A percentile compares a stretch with the other conserved stretches of the same genome.
Conservation (phyloP, 2,329 filamentous ascomycete genomes). For the Dothideomycetidae sp. region DNA sequence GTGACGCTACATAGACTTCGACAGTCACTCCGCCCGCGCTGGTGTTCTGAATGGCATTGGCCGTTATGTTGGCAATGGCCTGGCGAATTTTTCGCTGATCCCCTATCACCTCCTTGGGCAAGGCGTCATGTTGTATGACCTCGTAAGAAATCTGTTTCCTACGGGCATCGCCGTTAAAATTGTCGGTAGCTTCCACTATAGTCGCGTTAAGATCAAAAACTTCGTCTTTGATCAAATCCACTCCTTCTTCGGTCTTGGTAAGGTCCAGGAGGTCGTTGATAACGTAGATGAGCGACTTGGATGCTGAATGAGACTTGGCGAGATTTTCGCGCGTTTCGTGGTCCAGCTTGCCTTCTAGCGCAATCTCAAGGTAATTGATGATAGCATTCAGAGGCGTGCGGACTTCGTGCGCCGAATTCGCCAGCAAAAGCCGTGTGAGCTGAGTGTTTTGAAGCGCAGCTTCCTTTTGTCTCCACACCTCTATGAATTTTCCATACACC, state of each 20-base stretch:
- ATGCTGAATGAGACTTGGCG: conserved; percentile 73
- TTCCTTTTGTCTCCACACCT: conserved; percentile 87
- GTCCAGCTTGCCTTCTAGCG: conserved; percentile 66
- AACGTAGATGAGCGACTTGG: conserved; percentile 82
- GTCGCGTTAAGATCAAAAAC: conserved; percentile 58
- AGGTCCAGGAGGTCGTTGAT: conserved; percentile 85
- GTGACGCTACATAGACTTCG: conserved; percentile 50
- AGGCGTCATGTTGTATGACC: conserved; percentile 49
- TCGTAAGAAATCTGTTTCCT: conserved; percentile 62
- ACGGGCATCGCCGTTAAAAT: conserved; percentile 58
- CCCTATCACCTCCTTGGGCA: conserved; percentile 60
- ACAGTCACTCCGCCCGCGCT: conserved; percentile 51
- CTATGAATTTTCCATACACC: conserved; percentile 81
- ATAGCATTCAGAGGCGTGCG: conserved; percentile 84
- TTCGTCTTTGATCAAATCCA: conserved; percentile 65
- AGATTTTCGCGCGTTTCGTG: conserved; percentile 74
- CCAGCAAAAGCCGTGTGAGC: conserved; percentile 61
- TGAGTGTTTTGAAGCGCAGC: conserved; percentile 69
- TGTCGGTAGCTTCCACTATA: conserved; percentile 61
- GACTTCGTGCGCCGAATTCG: conserved; percentile 84
- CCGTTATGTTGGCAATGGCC: conserved; percentile 66
- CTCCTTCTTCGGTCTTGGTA: conserved; percentile 76
- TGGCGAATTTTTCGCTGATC: conserved; percentile 72
- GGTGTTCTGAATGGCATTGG: conserved; percentile 76
- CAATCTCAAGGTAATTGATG: conserved; percentile 88